A percentile compares a stretch with the other conserved stretches of the same genome.
Conservation (phyloP, 148 eudicot genomes). For the Vaccinium macrocarpon region DNA sequence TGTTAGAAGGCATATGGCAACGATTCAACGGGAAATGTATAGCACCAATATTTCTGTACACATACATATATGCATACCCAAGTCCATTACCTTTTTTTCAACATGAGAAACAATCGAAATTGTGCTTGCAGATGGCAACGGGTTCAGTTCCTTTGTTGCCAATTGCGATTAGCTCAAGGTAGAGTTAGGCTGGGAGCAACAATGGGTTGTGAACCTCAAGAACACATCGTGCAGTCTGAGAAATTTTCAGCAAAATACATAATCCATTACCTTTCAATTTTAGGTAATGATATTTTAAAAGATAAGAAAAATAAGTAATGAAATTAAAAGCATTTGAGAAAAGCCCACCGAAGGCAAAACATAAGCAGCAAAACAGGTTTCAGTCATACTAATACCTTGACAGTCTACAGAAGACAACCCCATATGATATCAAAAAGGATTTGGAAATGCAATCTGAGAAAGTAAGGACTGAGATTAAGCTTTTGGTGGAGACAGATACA, state of each 20-base stretch:
- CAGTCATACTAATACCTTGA: background rate
- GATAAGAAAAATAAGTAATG: no score
- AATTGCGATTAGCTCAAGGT: constrained; percentile 58
- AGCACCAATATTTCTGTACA: no score
- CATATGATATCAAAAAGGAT: background rate
- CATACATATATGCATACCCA: background rate
- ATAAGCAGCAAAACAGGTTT: background rate
- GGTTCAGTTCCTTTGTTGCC: constrained; percentile 42
- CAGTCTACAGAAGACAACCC: background rate
- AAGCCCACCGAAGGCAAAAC: background rate
- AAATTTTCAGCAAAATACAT: background rate
- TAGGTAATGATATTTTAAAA: no score
- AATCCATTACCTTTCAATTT: background rate
- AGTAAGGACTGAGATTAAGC: background rate
- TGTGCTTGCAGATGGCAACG: constrained; percentile 41
- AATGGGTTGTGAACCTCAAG: background rate
- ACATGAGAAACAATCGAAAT: background rate
- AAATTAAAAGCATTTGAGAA: background rate
- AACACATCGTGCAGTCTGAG: background rate
- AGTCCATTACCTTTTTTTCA: background rate
- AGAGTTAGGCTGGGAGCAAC: constrained; percentile 55
- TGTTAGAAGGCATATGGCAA: constrained; percentile 43
- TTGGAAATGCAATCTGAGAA: background rate
- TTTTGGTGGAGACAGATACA: background rate
- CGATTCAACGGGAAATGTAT: no score